Base-by-base conservation (phyloP, 148 eudicot genomes). In the Mesembryanthemum crystallinum region DNA sequence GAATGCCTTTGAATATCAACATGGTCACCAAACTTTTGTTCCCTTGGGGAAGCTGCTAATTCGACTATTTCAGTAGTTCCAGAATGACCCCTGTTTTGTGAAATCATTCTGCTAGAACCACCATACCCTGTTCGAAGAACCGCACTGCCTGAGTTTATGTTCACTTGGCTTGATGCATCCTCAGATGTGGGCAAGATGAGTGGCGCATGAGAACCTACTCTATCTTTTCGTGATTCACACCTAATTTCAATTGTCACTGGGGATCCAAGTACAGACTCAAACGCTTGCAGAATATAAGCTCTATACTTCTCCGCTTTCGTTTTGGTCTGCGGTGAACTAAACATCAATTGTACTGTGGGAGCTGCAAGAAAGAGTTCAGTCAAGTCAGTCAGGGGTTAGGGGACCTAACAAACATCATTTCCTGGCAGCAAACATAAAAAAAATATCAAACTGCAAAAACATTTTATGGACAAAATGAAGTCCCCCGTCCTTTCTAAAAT, bases 231-330 rank as follows among this genome's bases (percentile, higher is more conserved):
- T 25, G 88, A 71, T 75, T 90, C 93, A 80, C 83, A 82, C 83
- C 89, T 82, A 43, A 92, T 89, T 82, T 94, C 98, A 49, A 94
- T 83, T 15, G 88, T 89, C 71, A 94, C 97, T 33, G 97, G 89
- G 70, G 95, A 86, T 23, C 89, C 91, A 33, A 94, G 92, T 78
- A 90, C 92, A 47, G 86, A 82, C 82, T 94, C 98, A 64, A 92
- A 92, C 78, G 98, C 98, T 85, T 86, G 93, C 71, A 94, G 59
- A 73, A 94, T 88, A 71, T 94, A 89, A 3, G 80, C 68, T 81
- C 83, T 92, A 47, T 83, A 83, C 72, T 89, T 94, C 72, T 94
- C 98, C 5, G 96, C 97, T 83, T 85, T 90, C 5, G 92, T 82
- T 85, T 88, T 92, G 52, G 88, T 78, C 79, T 82, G 80, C 27